Base-by-base conservation (phyloP, 2,329 filamentous ascomycete genomes). In the Chrysoporthe austroafricana region DNA sequence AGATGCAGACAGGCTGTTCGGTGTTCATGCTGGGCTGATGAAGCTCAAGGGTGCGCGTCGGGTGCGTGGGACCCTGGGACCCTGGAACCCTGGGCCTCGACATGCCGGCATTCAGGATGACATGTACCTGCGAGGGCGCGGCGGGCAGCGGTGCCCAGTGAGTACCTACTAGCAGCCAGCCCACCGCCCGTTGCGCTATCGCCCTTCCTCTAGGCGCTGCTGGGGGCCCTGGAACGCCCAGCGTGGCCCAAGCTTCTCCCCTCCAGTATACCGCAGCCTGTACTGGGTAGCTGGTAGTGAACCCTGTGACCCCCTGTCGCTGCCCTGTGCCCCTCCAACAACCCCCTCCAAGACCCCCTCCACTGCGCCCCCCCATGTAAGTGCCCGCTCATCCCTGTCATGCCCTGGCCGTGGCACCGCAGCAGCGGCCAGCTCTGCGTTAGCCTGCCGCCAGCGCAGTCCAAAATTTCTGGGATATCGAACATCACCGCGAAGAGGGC, bases 371-470 rank as follows among this genome's bases (percentile, higher is more conserved):
- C n/a, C n/a, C n/a, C n/a, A n/a, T n/a, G n/a, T n/a, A n/a, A n/a
- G n/a, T n/a, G n/a, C n/a, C n/a, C n/a, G n/a, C n/a, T n/a, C 26
- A 26, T 2, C 26, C 26, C 26, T 26, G 26, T 26, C 26, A 2
- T 26, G 26, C 48, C 21, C 48, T 11, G 8, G n/a, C 6, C 6
- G 48, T 8, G 48, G 26, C 48, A 32, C 48, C n/a, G 11, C 14
- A 52, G 46, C 46, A 52, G 48, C 48, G 14, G 16, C 44, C 48
- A 32, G 48, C 48, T 26, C 3, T 48, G 50, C 13, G 26, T 60
- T 60, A 60, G 57, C 57, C 57, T 60, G 63, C 60, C 62, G 65
- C 60, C 64, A 61, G 43, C 46, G 34, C 48, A 62, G 42, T 50
- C 59, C 58, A 60, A 60, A 60, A 60, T 60, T 60, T 60, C 57